Conservation (phyloP, 768 basidiomycete species). For the Phylloporus scabripes region DNA sequence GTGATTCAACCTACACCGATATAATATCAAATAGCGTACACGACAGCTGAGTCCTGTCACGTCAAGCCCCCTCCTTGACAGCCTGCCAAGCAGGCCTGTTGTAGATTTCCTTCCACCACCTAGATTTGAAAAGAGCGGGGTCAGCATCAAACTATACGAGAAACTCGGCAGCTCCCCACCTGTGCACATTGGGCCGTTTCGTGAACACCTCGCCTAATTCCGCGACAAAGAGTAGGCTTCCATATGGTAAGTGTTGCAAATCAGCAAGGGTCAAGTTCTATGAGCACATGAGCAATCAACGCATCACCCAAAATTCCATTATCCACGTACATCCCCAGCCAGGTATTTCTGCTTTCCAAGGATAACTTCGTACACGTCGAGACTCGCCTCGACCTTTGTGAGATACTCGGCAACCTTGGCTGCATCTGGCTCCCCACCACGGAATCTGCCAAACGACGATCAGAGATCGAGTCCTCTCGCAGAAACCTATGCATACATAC, state of each 20-base stretch:
- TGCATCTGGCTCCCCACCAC: background rate
- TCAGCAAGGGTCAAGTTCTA: slow-evolving; percentile 20
- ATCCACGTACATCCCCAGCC: slow-evolving; percentile 28
- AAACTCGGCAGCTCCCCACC: slow-evolving; percentile 1
- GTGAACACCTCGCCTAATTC: slow-evolving; percentile 11
- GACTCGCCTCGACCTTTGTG: slow-evolving; percentile 27
- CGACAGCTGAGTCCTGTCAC: background rate
- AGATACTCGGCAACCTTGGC: background rate
- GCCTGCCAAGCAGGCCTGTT: slow-evolving; percentile 42
- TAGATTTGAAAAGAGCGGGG: slow-evolving; percentile 6
- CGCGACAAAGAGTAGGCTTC: slow-evolving; percentile 3
- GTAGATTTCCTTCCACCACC: slow-evolving; percentile 48
- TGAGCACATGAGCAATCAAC: background rate
- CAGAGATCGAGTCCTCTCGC: background rate
- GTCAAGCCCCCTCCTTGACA: slow-evolving; percentile 31
- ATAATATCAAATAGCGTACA: background rate
- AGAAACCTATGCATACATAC: slow-evolving; percentile 22
- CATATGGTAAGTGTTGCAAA: slow-evolving; percentile 18
- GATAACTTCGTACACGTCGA: slow-evolving; percentile 32
- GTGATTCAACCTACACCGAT: background rate
- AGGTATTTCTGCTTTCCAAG: slow-evolving; percentile 32
- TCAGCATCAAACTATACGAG: background rate
- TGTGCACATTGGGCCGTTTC: slow-evolving; percentile 17
- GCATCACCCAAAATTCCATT: background rate
- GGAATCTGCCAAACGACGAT: background rate